Percentiles rank a stretch among this genome's conserved stretches.
Evolutionary conservation across 2,329 filamentous ascomycete species (phyloP).

Genomic region (Pseudogymnoascus sp.): DNA sequence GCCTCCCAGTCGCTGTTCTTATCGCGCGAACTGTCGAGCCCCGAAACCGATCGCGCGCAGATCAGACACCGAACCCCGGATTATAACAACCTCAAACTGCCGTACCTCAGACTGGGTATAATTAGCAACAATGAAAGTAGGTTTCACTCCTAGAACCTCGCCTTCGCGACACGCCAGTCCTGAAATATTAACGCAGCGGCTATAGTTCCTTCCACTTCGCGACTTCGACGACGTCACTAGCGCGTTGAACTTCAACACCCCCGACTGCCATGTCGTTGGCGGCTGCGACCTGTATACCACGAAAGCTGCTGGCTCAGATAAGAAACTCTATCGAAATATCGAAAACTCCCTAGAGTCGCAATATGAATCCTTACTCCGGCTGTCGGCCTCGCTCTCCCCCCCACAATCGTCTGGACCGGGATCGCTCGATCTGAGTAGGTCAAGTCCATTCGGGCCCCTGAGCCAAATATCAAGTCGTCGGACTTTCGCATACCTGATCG

Average conservation of each 20-base stretch:
- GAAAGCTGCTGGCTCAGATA: slow-evolving; percentile 89
- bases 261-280: slow-evolving; percentile 84
- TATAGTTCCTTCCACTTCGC: slow-evolving; percentile 81
- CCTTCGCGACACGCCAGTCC: background rate
- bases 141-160: slow-evolving; percentile 24
- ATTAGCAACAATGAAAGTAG: slow-evolving; percentile 18
- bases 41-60: background rate
- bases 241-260: slow-evolving; percentile 91
- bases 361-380: slow-evolving; percentile 77
- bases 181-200: background rate
- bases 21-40: background rate
- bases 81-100: background rate
- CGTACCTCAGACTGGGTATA: slow-evolving; percentile 22
- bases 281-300: slow-evolving; percentile 96
- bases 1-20: background rate
- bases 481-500: slow-evolving; percentile 93
- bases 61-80: background rate
- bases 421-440: slow-evolving; percentile 67
- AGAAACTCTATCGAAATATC: slow-evolving; percentile 95
- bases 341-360: slow-evolving; percentile 85
- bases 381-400: slow-evolving; percentile 81
- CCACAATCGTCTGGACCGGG: slow-evolving; percentile 51
- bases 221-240: slow-evolving; percentile 88
- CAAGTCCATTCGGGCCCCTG: slow-evolving; percentile 85
- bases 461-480: slow-evolving; percentile 81